phyloP scores from a whole-genome alignment of 805 yeast species.

The Phaffomyces antillensis region DNA sequence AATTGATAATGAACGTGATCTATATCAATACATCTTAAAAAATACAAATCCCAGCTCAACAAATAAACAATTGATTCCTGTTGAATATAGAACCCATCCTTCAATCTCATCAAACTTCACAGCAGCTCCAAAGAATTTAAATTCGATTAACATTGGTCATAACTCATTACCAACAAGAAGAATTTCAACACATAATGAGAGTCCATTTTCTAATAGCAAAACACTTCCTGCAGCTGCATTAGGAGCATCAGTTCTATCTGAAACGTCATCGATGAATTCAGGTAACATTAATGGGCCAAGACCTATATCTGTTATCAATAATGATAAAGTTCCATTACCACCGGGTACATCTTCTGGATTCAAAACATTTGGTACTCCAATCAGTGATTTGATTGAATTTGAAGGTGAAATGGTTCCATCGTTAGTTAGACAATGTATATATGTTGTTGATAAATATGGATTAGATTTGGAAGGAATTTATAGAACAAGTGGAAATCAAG shows the following conservation, averaged over 20 bases:
- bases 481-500: conserved; percentile 72
- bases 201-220: conserved; percentile 26
- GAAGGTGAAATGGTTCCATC: conserved; percentile 92
- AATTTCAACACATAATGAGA: conserved; percentile 27
- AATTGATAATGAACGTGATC: conserved; percentile 77
- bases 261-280: conserved; percentile 2
- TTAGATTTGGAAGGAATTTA: conserved; percentile 84
- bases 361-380: conserved; percentile 73
- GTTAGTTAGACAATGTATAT: conserved; percentile 82
- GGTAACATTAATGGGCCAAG: conserved; percentile 20
- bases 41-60: conserved; percentile 25
- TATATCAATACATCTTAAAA: conserved; percentile 59
- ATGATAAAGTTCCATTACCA: conserved; percentile 22
- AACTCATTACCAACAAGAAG: conserved; percentile 17
- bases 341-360: conserved; percentile 25
- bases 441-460: conserved; percentile 80
- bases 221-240: background rate
- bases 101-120: conserved; percentile 35
- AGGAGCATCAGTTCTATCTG: conserved; percentile 8
- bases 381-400: conserved; percentile 67
- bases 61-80: conserved; percentile 46
- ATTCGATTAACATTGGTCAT: conserved; percentile 8
- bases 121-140: conserved; percentile 10
- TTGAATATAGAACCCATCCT: conserved; percentile 67
- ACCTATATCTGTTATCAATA: conserved; percentile 24